phyloP scores from a whole-genome alignment of 2,329 filamentous ascomycete genomes.

The Botrytis byssoidea region DNA sequence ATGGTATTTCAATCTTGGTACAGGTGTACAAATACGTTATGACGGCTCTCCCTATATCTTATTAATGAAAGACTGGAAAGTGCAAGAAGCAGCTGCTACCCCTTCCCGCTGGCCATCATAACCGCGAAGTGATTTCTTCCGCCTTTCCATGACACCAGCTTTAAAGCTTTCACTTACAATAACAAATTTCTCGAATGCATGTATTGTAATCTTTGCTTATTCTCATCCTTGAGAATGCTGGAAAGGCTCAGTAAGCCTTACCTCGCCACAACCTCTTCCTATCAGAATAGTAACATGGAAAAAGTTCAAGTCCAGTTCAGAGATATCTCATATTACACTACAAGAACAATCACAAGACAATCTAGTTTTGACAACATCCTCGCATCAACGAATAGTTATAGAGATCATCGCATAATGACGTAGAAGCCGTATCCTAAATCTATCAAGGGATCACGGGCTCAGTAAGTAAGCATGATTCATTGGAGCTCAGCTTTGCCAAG shows the following conservation, averaged over 20 bases:
- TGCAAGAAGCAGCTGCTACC: not conserved
- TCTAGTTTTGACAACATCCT: not conserved
- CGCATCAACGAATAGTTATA: not conserved
- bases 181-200: not conserved
- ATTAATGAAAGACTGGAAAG: not conserved
- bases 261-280: not conserved
- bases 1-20: fast-evolving
- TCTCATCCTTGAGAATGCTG: not conserved
- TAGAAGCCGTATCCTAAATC: not conserved
- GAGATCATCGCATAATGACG: not conserved
- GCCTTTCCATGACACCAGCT: not conserved
- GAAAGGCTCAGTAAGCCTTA: not conserved
- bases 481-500: not conserved
- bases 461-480: not conserved
- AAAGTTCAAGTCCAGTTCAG: not conserved
- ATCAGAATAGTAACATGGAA: not conserved
- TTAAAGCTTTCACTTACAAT: not conserved
- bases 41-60: not conserved
- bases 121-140: not conserved
- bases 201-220: not conserved
- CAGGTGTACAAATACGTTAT: not conserved
- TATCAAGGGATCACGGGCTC: not conserved
- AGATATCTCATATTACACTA: not conserved
- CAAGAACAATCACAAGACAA: not conserved
- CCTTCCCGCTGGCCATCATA: not conserved